Conservation (phyloP, 345 rosid genomes). For the Psidium friedrichsthalianum region DNA sequence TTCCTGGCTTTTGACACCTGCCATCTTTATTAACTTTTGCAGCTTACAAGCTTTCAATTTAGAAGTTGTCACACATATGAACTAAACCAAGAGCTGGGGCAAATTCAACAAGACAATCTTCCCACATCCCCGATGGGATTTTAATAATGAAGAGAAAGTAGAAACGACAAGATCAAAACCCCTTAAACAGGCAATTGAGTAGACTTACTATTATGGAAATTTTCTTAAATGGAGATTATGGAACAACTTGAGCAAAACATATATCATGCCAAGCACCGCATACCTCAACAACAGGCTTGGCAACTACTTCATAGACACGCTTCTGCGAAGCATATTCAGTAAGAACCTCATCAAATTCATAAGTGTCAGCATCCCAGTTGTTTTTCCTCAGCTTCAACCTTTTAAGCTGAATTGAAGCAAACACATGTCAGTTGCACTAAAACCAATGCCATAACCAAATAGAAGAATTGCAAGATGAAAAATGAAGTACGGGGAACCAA, state of each 20-base stretch:
- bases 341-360: conserved; percentile 91
- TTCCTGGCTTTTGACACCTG: neutral
- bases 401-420: conserved; percentile 43
- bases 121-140: neutral
- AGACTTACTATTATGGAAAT: neutral
- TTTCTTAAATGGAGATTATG: neutral
- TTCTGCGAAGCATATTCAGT: conserved; percentile 96
- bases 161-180: neutral
- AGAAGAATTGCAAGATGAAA: neutral
- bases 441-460: neutral
- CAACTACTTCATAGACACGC: conserved; percentile 91
- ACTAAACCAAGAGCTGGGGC: neutral
- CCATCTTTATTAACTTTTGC: neutral
- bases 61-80: neutral
- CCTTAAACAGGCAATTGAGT: neutral
- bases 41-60: neutral
- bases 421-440: neutral
- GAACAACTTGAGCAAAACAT: neutral
- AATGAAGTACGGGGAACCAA: neutral
- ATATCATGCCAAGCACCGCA: neutral
- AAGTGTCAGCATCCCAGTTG: conserved; percentile 96
- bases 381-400: conserved; percentile 94
- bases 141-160: neutral
- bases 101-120: neutral
- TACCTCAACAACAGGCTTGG: conserved; percentile 99